Evolutionary conservation across 345 rosid species (phyloP), one percentile per base, ranked within the genome.

Genomic region (Moringa oleifera): DNA sequence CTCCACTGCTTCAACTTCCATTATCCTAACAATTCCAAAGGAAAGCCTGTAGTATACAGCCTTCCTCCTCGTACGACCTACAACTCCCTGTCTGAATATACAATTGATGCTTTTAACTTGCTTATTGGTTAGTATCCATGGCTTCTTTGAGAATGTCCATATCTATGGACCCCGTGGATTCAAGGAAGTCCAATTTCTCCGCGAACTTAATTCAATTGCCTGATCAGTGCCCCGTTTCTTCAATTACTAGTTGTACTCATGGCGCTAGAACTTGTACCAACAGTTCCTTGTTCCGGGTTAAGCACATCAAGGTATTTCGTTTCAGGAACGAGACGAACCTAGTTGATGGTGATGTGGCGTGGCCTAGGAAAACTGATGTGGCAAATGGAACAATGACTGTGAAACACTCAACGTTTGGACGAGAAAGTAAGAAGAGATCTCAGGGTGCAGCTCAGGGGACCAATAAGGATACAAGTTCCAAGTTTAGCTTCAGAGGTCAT

Each of bases 101-200:
- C 47, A 54, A 25, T 59, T 47, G 57, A 53, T 21, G 23, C 46
- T 55, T 36, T 58, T 0, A 23, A 24, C 52, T 15, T 25, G 21
- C 10, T 17, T 33, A 57, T 63, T 24, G 62, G 65, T 19, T 18
- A 18, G 54, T 20, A n/a, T 6, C 52, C 15, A 88, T 86, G 96
- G 85, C 82, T 58, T 91, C 87, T 18, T 45, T 80, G 53, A 82
- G 71, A 60, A 37, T 83, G 1, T 61, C 84, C 61, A 64, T 77
- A 70, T 71, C 77, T 51, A 10, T 77, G 58, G 85, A 83, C 68
- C 17, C 79, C 21, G 55, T 76, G 62, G 93, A 86, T 71, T 68
- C 89, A 8, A 83, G 79, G 64, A 84, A 78, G 70, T 72, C 80
- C 15, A 73, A 33, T 70, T 66, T 81, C 71, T 68, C 69, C 1